A percentile compares a stretch with the other conserved stretches of the same genome.
phyloP scores from a whole-genome alignment of 768 basidiomycete genomes.

The Russula compacta region DNA sequence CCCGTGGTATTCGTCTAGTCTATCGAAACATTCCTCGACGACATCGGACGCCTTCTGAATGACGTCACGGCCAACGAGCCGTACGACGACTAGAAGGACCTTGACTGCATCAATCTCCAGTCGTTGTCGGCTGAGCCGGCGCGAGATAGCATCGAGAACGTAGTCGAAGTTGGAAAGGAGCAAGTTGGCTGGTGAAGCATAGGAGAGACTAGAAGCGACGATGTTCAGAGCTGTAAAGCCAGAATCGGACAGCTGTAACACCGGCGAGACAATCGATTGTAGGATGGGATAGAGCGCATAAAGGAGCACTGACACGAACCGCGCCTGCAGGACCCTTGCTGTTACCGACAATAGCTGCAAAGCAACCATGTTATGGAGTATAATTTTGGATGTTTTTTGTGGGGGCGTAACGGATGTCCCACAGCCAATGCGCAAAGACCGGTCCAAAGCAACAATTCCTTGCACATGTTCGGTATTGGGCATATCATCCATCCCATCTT shows the following conservation, averaged over 20 bases:
- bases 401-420: slow-evolving; percentile 24
- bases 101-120: slow-evolving; percentile 84
- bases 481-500: slow-evolving; percentile 3
- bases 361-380: slow-evolving; percentile 60
- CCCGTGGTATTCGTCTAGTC: slow-evolving; percentile 92
- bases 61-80: slow-evolving; percentile 77
- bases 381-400: slow-evolving; percentile 36
- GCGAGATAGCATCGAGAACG: slow-evolving; percentile 82
- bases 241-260: slow-evolving; percentile 59
- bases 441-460: slow-evolving; percentile 14
- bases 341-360: slow-evolving; percentile 68
- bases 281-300: slow-evolving; percentile 79
- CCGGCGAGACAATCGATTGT: slow-evolving; percentile 71
- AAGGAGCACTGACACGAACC: slow-evolving; percentile 67
- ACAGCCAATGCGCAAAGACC: slow-evolving; percentile 36
- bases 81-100: slow-evolving; percentile 77
- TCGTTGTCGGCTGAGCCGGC: slow-evolving; percentile 69
- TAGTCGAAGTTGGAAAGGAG: slow-evolving; percentile 96
- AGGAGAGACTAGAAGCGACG: slow-evolving; percentile 67
- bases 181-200: slow-evolving; percentile 83
- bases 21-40: slow-evolving; percentile 95
- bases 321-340: slow-evolving; percentile 61
- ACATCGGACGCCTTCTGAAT: slow-evolving; percentile 88
- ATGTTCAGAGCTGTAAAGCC: slow-evolving; percentile 64
- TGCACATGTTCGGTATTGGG: slow-evolving; percentile 7